Evolutionary conservation across 1,284 basidiomycete species (phyloP), one percentile per base, ranked within the genome.

Genomic region (Wolfiporia cocos): DNA sequence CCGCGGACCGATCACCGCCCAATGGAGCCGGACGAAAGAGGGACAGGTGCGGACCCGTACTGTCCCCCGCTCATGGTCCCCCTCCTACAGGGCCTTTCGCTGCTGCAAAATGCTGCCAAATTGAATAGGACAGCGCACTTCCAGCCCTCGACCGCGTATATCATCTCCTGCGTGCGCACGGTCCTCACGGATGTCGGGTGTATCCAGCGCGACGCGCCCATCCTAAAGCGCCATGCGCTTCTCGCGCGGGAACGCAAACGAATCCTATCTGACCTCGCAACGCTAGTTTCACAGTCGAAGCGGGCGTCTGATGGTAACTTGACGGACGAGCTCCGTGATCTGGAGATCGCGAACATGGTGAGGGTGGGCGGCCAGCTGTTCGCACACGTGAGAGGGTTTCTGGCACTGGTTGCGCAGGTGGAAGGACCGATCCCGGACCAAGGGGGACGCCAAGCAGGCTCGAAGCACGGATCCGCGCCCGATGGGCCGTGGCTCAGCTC

Each of bases 151-250:
- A 85, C 86, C 1, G 86, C 86, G 5, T 93, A 86, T 58, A 88
- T 98, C 51, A 95, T 99, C 53, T 93, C 92, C 3, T 91, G 91
- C 41, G 92, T 99, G 29, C 86, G 95, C n/a, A 80, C 85, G 19
- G 83, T 95, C 14, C 74, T 99, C 31, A 79, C 83, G 20, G 78
- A 86, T 9, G 86, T 92, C 11, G 89, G 89, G 48, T 96, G 92
- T 49, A 71, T 97, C 20, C 81, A 82, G 26, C 86, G 91, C 44
- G 90, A 95, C 48, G 86, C 91, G 1, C 70, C 74, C 0, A 65
- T 87, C 11, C 73, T 98, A 23, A 75, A 74, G 43, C 70, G 71
- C 20, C 81, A 82, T 54, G 78, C 86, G 0, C 52, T 71, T 2
- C 73, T 98, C 19, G 80, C 79, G 2, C 75, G 81, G 43, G 86